Evolutionary conservation across 2,329 filamentous ascomycete species (phyloP).

Genomic region (Alternaria longipes): DNA sequence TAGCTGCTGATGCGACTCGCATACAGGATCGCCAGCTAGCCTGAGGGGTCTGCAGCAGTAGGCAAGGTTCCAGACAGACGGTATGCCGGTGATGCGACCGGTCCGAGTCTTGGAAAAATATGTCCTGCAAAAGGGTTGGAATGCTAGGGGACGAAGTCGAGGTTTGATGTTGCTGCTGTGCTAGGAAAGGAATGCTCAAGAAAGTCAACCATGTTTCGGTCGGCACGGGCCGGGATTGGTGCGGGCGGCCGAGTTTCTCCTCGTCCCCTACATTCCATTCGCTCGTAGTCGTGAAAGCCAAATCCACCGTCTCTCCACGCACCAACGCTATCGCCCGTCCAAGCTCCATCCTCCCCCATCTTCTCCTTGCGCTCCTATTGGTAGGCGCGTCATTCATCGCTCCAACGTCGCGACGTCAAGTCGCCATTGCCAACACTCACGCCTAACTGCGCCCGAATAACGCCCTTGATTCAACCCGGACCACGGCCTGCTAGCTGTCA

Average conservation of each 20-base stretch:
- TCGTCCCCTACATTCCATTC: slow-evolving; percentile 6
- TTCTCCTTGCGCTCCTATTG: slow-evolving; percentile 23
- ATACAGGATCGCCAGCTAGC: slow-evolving; percentile 32
- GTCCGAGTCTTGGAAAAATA: neutral
- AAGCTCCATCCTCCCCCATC: slow-evolving; percentile 19
- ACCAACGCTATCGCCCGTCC: slow-evolving; percentile 13
- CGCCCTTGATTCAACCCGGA: slow-evolving; percentile 15
- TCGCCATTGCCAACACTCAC: slow-evolving; percentile 25
- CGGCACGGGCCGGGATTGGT: slow-evolving; percentile 14
- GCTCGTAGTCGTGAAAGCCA: neutral
- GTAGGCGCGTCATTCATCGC: slow-evolving; percentile 16
- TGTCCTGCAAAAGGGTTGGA: neutral
- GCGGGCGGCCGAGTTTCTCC: slow-evolving; percentile 9
- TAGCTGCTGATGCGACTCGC: slow-evolving; percentile 22
- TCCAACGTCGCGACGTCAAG: slow-evolving; percentile 17
- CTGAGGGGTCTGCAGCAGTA: slow-evolving; percentile 16
- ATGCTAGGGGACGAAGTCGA: neutral
- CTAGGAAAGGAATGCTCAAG: neutral
- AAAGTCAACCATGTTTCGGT: neutral
- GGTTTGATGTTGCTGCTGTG: neutral
- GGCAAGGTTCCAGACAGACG: slow-evolving; percentile 7
- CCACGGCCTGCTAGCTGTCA: slow-evolving; percentile 16
- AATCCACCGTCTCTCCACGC: slow-evolving; percentile 8
- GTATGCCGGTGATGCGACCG: neutral
- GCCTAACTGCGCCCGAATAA: slow-evolving; percentile 19